phyloP scores from a whole-genome alignment of 495 filamentous ascomycete genomes.

The Acidomyces sp. region DNA sequence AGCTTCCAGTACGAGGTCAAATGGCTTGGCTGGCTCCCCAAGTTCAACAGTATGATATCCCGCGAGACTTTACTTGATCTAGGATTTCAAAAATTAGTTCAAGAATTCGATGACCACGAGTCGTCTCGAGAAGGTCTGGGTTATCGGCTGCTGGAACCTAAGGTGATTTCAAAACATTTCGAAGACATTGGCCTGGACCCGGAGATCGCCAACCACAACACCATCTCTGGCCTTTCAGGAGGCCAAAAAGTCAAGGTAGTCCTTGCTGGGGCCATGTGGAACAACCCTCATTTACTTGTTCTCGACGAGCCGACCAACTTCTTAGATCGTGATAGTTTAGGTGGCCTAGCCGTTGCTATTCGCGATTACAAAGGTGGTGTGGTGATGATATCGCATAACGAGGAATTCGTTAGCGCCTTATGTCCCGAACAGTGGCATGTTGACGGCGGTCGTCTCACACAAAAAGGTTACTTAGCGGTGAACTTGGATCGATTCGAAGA shows the following conservation, averaged over 20 bases:
- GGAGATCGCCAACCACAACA: slow-evolving; percentile 96
- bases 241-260: slow-evolving; percentile 99
- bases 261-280: slow-evolving; percentile 70
- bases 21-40: slow-evolving; percentile 78
- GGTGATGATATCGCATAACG: slow-evolving; percentile 98
- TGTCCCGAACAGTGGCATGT: slow-evolving; percentile 93
- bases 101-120: slow-evolving; percentile 98
- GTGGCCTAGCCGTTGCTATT: slow-evolving; percentile 89
- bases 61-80: slow-evolving; percentile 77
- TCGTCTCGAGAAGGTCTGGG: slow-evolving; percentile 93
- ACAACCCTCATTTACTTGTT: slow-evolving; percentile 93
- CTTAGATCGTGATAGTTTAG: slow-evolving; percentile 92
- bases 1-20: slow-evolving; percentile 98
- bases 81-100: slow-evolving; percentile 83
- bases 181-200: slow-evolving; percentile 92
- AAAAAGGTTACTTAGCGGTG: slow-evolving; percentile 63
- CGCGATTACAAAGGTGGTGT: slow-evolving; percentile 96
- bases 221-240: slow-evolving; percentile 91
- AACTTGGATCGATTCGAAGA: slow-evolving; percentile 80
- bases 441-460: slow-evolving; percentile 68
- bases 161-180: slow-evolving; percentile 93
- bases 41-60: slow-evolving; percentile 83
- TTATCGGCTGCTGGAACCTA: slow-evolving; percentile 81
- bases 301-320: slow-evolving; percentile 99
- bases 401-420: slow-evolving; percentile 92